phyloP scores from a whole-genome alignment of 164 flowering plant species.

The Aristolochia californica region DNA sequence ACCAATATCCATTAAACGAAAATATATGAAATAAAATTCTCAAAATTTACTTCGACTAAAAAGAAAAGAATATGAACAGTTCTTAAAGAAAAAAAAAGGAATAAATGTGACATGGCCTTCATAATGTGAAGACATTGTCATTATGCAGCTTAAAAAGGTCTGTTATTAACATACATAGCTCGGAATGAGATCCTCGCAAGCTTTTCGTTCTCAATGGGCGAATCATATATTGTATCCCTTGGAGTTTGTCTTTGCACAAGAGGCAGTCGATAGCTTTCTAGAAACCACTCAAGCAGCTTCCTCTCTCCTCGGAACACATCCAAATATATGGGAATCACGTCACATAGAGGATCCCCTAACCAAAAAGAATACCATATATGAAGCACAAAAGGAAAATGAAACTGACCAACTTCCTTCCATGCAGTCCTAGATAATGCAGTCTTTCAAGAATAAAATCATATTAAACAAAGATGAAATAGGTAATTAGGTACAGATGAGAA shows the following conservation, averaged over 20 bases:
- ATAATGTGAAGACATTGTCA: too few species aligned
- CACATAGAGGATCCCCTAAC: constrained; percentile 80
- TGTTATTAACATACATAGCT: constrained; percentile 41
- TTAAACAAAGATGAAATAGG: too few species aligned
- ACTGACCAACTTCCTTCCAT: not conserved
- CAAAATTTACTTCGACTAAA: not conserved
- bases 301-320: constrained; percentile 81
- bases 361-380: constrained; percentile 1
- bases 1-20: not conserved
- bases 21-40: not conserved
- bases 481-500: too few species aligned
- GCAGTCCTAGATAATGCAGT: too few species aligned
- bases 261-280: constrained; percentile 70
- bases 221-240: constrained; percentile 1
- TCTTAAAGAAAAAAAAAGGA: too few species aligned
- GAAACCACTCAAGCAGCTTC: constrained; percentile 40
- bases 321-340: constrained; percentile 71
- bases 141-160: too few species aligned
- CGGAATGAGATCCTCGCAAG: constrained; percentile 58
- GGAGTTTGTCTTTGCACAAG: constrained; percentile 22
- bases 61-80: not conserved
- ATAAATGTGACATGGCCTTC: too few species aligned
- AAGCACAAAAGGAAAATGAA: not conserved
- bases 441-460: too few species aligned
- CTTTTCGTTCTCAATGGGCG: constrained; percentile 15